These are phyloP conservation scores for Trichophyton rubrum DNA, from an alignment of 2,329 filamentous ascomycete species.

Conservation along the genomic window DNA sequence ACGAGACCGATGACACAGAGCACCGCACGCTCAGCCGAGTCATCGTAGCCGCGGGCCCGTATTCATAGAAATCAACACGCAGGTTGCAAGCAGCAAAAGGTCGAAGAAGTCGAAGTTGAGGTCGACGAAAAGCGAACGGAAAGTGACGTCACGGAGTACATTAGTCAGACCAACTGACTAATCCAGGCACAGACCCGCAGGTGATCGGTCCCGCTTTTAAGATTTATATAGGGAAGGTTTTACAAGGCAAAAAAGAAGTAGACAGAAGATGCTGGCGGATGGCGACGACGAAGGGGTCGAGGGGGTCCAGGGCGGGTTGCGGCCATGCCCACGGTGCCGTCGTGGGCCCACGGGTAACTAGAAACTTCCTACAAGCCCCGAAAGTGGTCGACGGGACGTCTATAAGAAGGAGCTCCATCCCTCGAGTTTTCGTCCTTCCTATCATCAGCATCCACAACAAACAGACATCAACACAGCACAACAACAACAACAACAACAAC, in stretches of 20 bases:
- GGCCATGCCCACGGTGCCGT: neutral
- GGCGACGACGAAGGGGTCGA: neutral
- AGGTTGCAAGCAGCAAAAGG: neutral
- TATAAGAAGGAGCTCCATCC: conserved; percentile 3
- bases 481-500: too few species aligned
- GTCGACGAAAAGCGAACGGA: neutral
- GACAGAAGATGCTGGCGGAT: neutral
- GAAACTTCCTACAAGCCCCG: neutral
- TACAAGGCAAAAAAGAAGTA: neutral
- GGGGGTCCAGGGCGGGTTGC: neutral
- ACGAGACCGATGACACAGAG: neutral
- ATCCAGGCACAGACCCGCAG: neutral
- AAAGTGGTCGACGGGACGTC: neutral
- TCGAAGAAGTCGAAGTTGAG: neutral
- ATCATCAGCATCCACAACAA: conserved; percentile 1
- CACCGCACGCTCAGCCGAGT: neutral
- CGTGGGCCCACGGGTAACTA: neutral
- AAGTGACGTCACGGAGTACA: neutral
- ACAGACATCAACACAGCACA: neutral
- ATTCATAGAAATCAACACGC: neutral
- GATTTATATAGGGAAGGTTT: neutral
- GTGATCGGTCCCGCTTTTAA: neutral
- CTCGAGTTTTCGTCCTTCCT: neutral
- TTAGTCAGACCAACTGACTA: neutral
- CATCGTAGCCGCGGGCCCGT: neutral